Evolutionary conservation across 805 yeast species (phyloP), one percentile per base, ranked within the genome.

Genomic region (Millerozyma acaciae): DNA sequence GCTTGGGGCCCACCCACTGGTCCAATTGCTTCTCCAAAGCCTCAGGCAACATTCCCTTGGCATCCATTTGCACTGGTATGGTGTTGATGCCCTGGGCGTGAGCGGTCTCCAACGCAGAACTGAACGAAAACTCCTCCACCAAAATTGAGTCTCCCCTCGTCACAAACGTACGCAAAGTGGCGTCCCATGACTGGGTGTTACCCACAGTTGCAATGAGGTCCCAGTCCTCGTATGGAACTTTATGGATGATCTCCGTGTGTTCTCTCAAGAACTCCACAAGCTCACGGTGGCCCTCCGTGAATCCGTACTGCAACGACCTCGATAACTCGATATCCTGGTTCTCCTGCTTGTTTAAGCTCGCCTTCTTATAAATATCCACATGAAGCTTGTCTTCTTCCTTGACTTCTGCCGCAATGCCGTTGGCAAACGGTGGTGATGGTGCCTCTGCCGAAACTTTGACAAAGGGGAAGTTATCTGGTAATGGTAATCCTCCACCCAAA

Each of bases 401-500:
- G 37, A 70, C 57, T 48, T 76, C 60, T n/a, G 82, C 79, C 21
- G 80, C 85, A 42, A 86, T 83, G 35, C 96, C 96, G 18, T 77
- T 69, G 9, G 67, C 50, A 56, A 88, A 90, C 2, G 95, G 94
- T 15, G 93, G 83, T 8, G 78, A 70, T 36, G 96, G 95, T 5
- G 87, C 68, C 35, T 76, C 76, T 9, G 83, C 81, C 15, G 71
- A 56, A 37, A 90, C 57, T 44, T 78, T 75, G 50, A 88, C 86
- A 74, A 90, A 86, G 27, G 98, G 97, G 74, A 90, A 90, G 62
- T 85, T 84, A 43, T 84, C 90, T 16, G 96, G 67, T 56, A 86
- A 65, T 9, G 98, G 98, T 48, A 90, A 74, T 6, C 98, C 98
- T 49, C 97, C 98, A 35, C 97, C 97, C 35, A 90, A 74, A 55